phyloP scores from a whole-genome alignment of 495 filamentous ascomycete species.

The Lasiosphaeria miniovina region DNA sequence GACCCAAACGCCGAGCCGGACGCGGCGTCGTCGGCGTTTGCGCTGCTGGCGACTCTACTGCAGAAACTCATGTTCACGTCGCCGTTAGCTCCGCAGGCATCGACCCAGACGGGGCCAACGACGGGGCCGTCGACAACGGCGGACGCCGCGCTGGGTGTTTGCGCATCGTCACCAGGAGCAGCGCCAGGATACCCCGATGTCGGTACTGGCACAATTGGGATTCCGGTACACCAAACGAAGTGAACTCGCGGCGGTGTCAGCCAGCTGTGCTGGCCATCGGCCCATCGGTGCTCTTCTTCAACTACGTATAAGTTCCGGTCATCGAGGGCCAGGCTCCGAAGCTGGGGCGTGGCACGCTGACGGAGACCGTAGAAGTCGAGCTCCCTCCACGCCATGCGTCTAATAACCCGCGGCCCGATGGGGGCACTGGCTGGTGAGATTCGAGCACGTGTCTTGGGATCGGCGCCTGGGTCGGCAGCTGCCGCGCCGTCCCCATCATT shows the following conservation, averaged over 20 bases:
- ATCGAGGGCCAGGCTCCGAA: constrained; percentile 56
- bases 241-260: constrained; percentile 42
- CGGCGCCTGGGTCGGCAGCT: too few relatives aligned
- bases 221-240: constrained; percentile 48
- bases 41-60: constrained; percentile 24
- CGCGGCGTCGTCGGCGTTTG: background rate
- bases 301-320: constrained; percentile 45
- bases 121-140: constrained; percentile 27
- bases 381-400: constrained; percentile 53
- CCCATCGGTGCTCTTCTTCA: constrained; percentile 51
- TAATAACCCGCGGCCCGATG: constrained; percentile 50
- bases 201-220: constrained; percentile 44
- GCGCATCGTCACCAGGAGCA: background rate
- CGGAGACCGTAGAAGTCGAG: constrained; percentile 57
- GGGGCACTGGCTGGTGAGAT: constrained; percentile 2
- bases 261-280: constrained; percentile 42
- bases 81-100: constrained; percentile 47
- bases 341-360: constrained; percentile 52
- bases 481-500: background rate
- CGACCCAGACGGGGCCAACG: constrained; percentile 51
- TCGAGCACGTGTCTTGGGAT: too few relatives aligned
- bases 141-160: constrained; percentile 5
- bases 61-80: constrained; percentile 45
- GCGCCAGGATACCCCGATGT: too few relatives aligned
- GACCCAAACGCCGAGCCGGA: background rate